phyloP scores from a whole-genome alignment of 148 eudicot species.

The Vaccinium vitisidaea region DNA sequence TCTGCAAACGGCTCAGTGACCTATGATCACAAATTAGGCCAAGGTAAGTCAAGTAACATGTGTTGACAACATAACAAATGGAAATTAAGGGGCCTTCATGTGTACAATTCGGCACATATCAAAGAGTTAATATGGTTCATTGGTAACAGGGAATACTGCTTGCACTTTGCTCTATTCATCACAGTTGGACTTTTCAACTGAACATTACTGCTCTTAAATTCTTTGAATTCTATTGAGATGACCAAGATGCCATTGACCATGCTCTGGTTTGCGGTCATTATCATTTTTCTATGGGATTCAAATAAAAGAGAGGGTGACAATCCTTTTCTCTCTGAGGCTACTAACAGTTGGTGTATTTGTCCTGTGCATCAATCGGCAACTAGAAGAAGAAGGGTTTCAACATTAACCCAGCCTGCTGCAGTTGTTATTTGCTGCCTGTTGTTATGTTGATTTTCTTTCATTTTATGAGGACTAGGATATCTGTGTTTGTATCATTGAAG shows the following conservation, averaged over 20 bases:
- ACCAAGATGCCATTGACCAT: not conserved
- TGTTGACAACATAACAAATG: too few species aligned
- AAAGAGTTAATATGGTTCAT: not conserved
- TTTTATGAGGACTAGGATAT: not conserved
- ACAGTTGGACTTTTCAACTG: not conserved
- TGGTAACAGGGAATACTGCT: not conserved
- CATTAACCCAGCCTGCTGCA: not conserved
- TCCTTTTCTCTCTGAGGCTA: not conserved
- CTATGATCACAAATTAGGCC: too few species aligned
- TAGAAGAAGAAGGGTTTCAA: not conserved
- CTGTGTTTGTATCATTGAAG: constrained; percentile 9
- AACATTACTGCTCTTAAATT: not conserved
- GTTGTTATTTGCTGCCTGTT: not conserved
- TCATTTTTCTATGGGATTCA: not conserved
- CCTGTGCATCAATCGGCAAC: not conserved
- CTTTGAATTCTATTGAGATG: not conserved
- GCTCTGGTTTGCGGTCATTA: not conserved
- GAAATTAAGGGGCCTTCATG: too few species aligned
- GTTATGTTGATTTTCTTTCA: not conserved
- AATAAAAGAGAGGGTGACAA: not conserved
- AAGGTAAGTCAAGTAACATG: too few species aligned
- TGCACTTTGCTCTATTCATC: not conserved
- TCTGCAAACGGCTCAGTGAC: too few species aligned
- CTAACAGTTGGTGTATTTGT: not conserved
- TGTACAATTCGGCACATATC: too few species aligned